These are phyloP conservation scores for Pseudogymnoascus sp. DNA, from an alignment of 2,329 filamentous ascomycete genomes.

Conservation along the genomic window DNA sequence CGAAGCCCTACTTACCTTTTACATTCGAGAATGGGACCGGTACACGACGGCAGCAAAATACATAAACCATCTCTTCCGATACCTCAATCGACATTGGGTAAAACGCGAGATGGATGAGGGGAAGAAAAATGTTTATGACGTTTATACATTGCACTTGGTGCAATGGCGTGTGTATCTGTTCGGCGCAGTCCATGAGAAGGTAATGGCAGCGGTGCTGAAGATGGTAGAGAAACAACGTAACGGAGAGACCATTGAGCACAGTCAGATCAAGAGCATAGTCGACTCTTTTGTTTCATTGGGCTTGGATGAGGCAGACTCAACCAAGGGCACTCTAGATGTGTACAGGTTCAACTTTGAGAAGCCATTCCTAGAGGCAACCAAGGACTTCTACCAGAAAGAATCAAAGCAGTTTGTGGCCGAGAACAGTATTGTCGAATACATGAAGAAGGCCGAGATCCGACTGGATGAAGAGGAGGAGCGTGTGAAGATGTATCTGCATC, in stretches of 20 bases:
- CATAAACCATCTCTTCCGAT: slow-evolving; percentile 93
- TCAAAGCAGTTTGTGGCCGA: slow-evolving; percentile 92
- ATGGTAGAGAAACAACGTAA: slow-evolving; percentile 95
- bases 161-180: slow-evolving; percentile 94
- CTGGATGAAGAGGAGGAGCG: slow-evolving; percentile 90
- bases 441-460: slow-evolving; percentile 95
- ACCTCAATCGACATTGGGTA: slow-evolving; percentile 97
- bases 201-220: slow-evolving; percentile 92
- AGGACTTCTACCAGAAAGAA: slow-evolving; percentile 80
- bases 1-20: slow-evolving; percentile 83
- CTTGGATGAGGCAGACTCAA: slow-evolving; percentile 83
- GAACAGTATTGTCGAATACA: slow-evolving; percentile 97
- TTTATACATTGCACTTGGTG: slow-evolving; percentile 92
- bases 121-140: slow-evolving; percentile 96
- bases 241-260: slow-evolving; percentile 94
- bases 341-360: slow-evolving; percentile 89
- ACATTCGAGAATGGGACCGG: slow-evolving; percentile 92
- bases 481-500: slow-evolving; percentile 82
- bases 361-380: slow-evolving; percentile 81
- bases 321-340: slow-evolving; percentile 90
- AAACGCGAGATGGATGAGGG: slow-evolving; percentile 98
- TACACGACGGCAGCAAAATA: slow-evolving; percentile 96
- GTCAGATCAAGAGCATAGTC: slow-evolving; percentile 93
- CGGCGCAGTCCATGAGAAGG: slow-evolving; percentile 69
- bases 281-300: slow-evolving; percentile 94